Conservation (phyloP, 306 rosid genomes). For the Glycyrrhiza uralensis region DNA sequence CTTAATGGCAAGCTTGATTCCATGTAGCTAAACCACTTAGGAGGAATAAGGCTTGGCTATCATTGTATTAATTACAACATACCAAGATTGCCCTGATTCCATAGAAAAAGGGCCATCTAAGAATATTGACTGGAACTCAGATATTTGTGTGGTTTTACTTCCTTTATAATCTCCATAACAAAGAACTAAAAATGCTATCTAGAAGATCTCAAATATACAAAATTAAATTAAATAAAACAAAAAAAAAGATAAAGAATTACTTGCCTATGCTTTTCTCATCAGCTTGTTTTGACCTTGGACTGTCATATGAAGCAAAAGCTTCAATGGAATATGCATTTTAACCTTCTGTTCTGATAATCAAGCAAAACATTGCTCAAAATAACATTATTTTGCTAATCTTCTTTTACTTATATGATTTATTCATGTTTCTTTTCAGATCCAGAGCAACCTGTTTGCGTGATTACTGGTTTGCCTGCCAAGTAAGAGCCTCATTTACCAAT, state of each 20-base stretch:
- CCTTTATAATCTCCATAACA: background rate
- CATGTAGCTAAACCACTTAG: background rate
- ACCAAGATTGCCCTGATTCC: background rate
- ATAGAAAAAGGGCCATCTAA: background rate
- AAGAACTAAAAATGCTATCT: background rate
- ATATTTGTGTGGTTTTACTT: background rate
- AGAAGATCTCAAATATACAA: background rate
- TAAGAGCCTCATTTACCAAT: slow-evolving; percentile 48
- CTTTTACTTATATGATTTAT: slow-evolving; percentile 2
- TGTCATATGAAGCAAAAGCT: background rate
- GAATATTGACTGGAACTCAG: background rate
- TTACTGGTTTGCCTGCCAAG: slow-evolving; percentile 96
- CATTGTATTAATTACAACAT: background rate
- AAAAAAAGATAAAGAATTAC: background rate
- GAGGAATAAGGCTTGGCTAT: background rate
- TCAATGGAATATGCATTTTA: background rate
- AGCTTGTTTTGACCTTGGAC: background rate
- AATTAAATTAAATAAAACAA: background rate
- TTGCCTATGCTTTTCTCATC: background rate
- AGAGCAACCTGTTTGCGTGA: slow-evolving; percentile 68
- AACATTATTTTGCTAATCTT: background rate
- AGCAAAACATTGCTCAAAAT: background rate
- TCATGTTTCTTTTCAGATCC: slow-evolving; percentile 62
- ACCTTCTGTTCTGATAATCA: slow-evolving; percentile 16
- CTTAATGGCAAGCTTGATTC: background rate